Base-by-base conservation (phyloP, 441 rosid genomes). In the Adansonia gregorii region DNA sequence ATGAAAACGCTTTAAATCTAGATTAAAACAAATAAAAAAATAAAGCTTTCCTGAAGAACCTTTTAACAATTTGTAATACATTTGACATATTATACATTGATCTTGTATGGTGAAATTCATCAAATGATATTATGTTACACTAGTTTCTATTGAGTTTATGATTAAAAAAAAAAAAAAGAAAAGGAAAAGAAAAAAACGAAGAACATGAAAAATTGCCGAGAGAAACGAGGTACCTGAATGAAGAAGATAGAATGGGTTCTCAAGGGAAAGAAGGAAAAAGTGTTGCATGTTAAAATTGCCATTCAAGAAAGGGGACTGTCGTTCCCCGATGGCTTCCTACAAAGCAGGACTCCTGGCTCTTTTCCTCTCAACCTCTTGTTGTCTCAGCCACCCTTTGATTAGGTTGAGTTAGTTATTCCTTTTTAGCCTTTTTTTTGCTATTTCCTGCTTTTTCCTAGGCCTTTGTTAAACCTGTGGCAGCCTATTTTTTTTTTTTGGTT, bases 281-380 rank as follows among this genome's bases (percentile, higher is more conserved):
- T 8, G 66, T 72, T 68, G 82, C 87, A 79, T 78, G 46, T 84
- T 63, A 78, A 79, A 80, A 83, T 74, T 82, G 55, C 73, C 81
- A 81, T 86, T 76, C 76, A 63, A 79, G 82, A 77, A 60, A 78
- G 82, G 76, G 77, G 75, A 66, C 79, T 79, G 78, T 77, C 79
- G 75, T 75, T 79, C 71, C 72, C 73, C 75, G 45, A 17, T 63
- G 75, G 64, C 56, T 72, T 84, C 88, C 90, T 83, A 87, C 84
- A 86, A 87, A 81, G 81, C 54, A 77, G 91, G 91, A 15, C 31
- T 73, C 59, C 52, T 63, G 67, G 45, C 8, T 74, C 24, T 63
- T 19, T 78, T 67, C 75, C 35, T 74, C 39, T 39, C 80, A 48
- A 43, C 54, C 79, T 73, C 66, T 51, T 58, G 10, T 61, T 61